phyloP scores from a whole-genome alignment of 768 basidiomycete species.

The Amanita thiersii region DNA sequence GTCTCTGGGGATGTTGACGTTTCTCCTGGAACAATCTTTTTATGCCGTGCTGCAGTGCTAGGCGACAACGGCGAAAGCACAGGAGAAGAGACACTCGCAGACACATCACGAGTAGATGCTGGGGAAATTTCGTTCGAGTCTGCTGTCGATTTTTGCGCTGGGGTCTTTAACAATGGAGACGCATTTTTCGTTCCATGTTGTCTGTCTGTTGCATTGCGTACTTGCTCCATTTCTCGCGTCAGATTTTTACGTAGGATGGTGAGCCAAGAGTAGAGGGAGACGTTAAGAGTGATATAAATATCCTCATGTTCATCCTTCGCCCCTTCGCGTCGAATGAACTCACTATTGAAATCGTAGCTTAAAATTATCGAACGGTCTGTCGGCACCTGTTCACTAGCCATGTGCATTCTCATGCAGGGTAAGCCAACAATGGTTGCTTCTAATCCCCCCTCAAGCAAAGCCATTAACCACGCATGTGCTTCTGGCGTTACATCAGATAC shows the following conservation, averaged over 20 bases:
- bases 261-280: constrained; percentile 76
- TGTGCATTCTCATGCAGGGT: constrained; percentile 76
- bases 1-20: too few species aligned
- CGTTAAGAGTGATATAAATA: constrained; percentile 81
- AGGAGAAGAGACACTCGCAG: too few species aligned
- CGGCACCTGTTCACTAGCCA: constrained; percentile 59
- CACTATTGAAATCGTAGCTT: constrained; percentile 65
- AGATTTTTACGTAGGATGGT: constrained; percentile 70
- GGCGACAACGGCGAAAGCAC: too few species aligned
- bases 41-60: too few species aligned
- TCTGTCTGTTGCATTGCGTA: constrained; percentile 48
- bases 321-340: constrained; percentile 48
- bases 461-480: constrained; percentile 50
- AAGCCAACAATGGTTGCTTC: constrained; percentile 75
- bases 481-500: constrained; percentile 22
- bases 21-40: too few species aligned
- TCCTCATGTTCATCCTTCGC: constrained; percentile 50
- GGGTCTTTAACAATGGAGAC: neutral
- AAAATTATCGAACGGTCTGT: constrained; percentile 34
- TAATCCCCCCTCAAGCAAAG: constrained; percentile 49
- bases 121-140: constrained; percentile 29
- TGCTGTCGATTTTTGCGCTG: neutral
- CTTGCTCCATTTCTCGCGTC: constrained; percentile 71
- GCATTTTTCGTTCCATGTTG: constrained; percentile 29
- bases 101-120: constrained; percentile 23